These are phyloP conservation scores for Leonotis leonurus DNA, from an alignment of 257 asterid species.

Conservation along the genomic window DNA sequence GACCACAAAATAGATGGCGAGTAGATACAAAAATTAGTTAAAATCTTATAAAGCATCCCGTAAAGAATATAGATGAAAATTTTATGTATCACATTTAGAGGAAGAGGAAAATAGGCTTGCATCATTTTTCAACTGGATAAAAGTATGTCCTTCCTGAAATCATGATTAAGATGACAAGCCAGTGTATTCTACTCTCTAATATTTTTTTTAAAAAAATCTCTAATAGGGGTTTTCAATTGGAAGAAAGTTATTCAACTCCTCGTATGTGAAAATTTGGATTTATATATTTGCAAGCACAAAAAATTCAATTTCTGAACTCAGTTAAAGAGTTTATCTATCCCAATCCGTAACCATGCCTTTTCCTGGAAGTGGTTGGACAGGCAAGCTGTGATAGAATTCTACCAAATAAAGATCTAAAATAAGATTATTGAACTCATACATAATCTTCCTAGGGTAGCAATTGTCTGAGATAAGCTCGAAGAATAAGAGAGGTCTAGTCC, in stretches of 20 bases:
- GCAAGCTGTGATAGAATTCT: background rate
- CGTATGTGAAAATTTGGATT: background rate
- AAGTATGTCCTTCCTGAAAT: background rate
- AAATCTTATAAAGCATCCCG: background rate
- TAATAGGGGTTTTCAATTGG: background rate
- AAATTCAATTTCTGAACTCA: background rate
- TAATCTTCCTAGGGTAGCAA: background rate
- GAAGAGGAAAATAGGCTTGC: background rate
- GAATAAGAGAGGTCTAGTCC: background rate
- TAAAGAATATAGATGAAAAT: background rate
- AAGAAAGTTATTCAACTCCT: background rate
- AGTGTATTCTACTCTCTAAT: background rate
- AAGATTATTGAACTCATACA: background rate
- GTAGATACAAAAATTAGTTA: background rate
- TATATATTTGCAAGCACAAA: background rate
- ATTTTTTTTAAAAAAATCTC: too few relatives aligned
- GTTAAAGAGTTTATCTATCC: background rate
- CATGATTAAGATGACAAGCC: background rate
- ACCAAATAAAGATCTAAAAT: background rate
- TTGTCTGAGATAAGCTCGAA: background rate
- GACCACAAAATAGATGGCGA: background rate
- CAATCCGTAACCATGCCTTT: background rate
- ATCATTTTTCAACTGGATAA: background rate
- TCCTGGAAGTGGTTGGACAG: background rate
- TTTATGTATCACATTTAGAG: background rate